Percentiles rank a stretch among this genome's conserved stretches.
Evolutionary conservation across 1,139 yeast species (phyloP).

Genomic region (Sugiyamaella xylanicola): DNA sequence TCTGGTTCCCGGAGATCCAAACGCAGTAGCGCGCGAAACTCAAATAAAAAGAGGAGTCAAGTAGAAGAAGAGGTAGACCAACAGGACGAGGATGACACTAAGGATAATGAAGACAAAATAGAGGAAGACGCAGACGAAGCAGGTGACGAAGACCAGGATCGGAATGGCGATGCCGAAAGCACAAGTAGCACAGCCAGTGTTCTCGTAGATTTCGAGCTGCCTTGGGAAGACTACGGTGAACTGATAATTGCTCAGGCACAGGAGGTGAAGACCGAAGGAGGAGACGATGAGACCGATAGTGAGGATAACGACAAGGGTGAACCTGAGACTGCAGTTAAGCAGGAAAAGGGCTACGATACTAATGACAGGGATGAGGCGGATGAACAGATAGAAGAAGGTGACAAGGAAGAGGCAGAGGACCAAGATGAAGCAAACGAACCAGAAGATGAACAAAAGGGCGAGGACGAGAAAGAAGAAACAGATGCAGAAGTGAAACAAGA

Average conservation of each 20-base stretch:
- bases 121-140: constrained; percentile 14
- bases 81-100: constrained; percentile 19
- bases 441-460: constrained; percentile 31
- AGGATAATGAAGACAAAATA: constrained; percentile 11
- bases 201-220: constrained; percentile 45
- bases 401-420: constrained; percentile 24
- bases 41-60: not conserved
- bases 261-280: constrained; percentile 21
- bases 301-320: constrained; percentile 27
- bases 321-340: constrained; percentile 26
- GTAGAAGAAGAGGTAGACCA: constrained; percentile 2
- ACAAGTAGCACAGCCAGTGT: constrained; percentile 30
- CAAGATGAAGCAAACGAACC: constrained; percentile 33
- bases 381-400: constrained; percentile 22
- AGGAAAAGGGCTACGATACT: constrained; percentile 12
- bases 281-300: constrained; percentile 22
- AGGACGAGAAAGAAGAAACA: constrained; percentile 26
- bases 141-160: constrained; percentile 16
- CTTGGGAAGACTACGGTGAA: constrained; percentile 51
- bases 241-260: constrained; percentile 46
- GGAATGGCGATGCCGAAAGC: constrained; percentile 11
- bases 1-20: not conserved
- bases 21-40: not conserved
- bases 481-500: constrained; percentile 28
- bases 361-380: constrained; percentile 32